A percentile compares a stretch with the other conserved stretches of the same genome.
Conservation (phyloP, 176 grass and related monocot genomes). For the Luzula sylvatica region DNA sequence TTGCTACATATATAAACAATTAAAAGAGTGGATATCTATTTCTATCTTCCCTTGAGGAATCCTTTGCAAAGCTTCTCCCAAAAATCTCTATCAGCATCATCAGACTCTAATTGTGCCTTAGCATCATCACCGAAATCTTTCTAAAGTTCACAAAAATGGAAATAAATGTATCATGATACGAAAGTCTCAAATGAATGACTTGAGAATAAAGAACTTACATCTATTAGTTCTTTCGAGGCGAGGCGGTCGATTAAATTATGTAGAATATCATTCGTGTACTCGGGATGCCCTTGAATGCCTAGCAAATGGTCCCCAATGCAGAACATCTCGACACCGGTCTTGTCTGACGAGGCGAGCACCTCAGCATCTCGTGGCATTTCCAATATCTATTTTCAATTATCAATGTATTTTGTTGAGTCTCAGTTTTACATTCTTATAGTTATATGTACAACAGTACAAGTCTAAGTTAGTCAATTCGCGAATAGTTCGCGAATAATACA, state of each 20-base stretch:
- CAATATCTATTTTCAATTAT: constrained; percentile 44
- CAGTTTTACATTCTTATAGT: background rate
- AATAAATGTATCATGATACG: background rate
- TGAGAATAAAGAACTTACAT: constrained; percentile 28
- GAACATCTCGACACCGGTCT: constrained; percentile 72
- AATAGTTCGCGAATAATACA: no score
- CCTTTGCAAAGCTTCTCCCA: constrained; percentile 68
- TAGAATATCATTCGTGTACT: constrained; percentile 79
- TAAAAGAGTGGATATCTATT: no score
- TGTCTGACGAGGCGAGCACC: constrained; percentile 61
- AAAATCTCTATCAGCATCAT: constrained; percentile 52
- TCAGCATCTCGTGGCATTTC: constrained; percentile 57
- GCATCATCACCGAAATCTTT: constrained; percentile 34
- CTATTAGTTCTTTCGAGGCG: constrained; percentile 27
- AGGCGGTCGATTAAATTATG: constrained; percentile 66
- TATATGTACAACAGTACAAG: background rate
- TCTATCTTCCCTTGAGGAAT: constrained; percentile 54
- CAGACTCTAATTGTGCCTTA: constrained; percentile 38
- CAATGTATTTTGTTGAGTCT: background rate
- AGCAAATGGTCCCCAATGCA: constrained; percentile 42
- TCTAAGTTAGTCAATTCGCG: no score
- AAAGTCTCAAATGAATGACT: background rate
- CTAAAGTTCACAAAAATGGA: constrained; percentile 6
- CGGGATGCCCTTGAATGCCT: constrained; percentile 87
- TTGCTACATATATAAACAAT: no score